phyloP scores from a whole-genome alignment of 208 protist species.

The Leishmania martiniquensis region DNA sequence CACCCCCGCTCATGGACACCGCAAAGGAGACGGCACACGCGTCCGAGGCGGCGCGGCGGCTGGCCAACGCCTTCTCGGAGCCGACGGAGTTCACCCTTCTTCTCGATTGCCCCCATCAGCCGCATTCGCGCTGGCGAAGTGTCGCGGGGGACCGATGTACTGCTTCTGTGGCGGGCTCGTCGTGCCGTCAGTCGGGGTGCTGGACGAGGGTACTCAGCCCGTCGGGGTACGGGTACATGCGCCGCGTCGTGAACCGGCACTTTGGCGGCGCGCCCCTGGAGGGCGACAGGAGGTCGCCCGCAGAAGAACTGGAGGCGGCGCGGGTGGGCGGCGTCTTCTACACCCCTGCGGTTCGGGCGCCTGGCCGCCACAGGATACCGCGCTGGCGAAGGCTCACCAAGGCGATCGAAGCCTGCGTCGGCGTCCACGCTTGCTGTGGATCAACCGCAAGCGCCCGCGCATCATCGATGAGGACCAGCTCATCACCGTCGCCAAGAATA shows the following conservation, averaged over 20 bases:
- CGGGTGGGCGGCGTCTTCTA: slow-evolving; percentile 11
- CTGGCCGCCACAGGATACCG: slow-evolving; percentile 9
- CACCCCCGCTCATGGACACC: slow-evolving; percentile 18
- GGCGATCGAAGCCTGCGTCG: not conserved
- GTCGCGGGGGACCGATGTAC: slow-evolving; percentile 38
- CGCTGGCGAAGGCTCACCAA: slow-evolving; percentile 1
- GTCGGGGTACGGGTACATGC: slow-evolving; percentile 19
- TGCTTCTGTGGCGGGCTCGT: slow-evolving; percentile 42
- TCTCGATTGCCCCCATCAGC: slow-evolving; percentile 34
- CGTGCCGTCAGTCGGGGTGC: slow-evolving; percentile 10
- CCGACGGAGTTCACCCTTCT: slow-evolving; percentile 21
- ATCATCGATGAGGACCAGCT: slow-evolving; percentile 29
- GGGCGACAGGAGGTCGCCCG: not conserved
- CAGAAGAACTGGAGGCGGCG: not conserved
- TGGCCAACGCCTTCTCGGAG: slow-evolving; percentile 31
- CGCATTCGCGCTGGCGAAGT: slow-evolving; percentile 35
- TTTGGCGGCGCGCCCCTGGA: slow-evolving; percentile 26
- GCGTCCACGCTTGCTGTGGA: slow-evolving; percentile 39
- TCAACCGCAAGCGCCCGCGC: slow-evolving; percentile 29
- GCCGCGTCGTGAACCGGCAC: slow-evolving; percentile 19
- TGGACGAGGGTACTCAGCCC: slow-evolving; percentile 1
- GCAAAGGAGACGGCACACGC: slow-evolving; percentile 16
- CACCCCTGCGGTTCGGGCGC: slow-evolving; percentile 2
- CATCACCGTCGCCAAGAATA: slow-evolving; percentile 23
- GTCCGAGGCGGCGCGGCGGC: slow-evolving; percentile 23